phyloP scores from a whole-genome alignment of 2,329 filamentous ascomycete genomes.

The Monosporascus sp. region DNA sequence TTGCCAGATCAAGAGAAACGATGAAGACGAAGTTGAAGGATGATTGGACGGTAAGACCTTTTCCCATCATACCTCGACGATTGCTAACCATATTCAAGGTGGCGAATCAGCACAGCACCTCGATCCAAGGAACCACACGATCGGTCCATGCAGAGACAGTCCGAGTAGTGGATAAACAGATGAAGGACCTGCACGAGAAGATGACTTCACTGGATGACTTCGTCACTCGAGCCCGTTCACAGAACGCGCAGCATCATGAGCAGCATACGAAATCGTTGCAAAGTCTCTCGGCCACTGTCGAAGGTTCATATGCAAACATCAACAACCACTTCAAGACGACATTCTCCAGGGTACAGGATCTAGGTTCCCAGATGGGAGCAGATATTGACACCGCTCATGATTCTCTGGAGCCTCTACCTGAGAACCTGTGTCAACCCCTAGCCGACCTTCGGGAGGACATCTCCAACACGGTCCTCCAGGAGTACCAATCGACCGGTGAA shows the following conservation, averaged over 20 bases:
- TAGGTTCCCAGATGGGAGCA: slow-evolving; percentile 63
- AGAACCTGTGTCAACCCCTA: slow-evolving; percentile 63
- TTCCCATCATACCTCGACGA: not conserved
- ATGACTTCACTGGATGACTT: slow-evolving; percentile 90
- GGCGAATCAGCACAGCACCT: slow-evolving; percentile 74
- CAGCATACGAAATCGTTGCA: slow-evolving; percentile 63
- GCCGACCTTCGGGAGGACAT: slow-evolving; percentile 67
- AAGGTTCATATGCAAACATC: slow-evolving; percentile 67
- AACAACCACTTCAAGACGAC: slow-evolving; percentile 65
- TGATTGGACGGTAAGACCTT: slow-evolving; percentile 72
- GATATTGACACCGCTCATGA: slow-evolving; percentile 55
- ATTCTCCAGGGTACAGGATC: slow-evolving; percentile 59
- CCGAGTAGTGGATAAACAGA: slow-evolving; percentile 83
- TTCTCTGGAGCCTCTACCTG: slow-evolving; percentile 55
- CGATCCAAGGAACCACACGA: slow-evolving; percentile 76
- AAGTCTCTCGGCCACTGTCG: slow-evolving; percentile 61
- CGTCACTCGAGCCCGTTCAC: slow-evolving; percentile 71
- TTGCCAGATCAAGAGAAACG: slow-evolving; percentile 67
- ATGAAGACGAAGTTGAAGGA: slow-evolving; percentile 79
- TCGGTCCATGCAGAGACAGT: slow-evolving; percentile 89
- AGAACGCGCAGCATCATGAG: slow-evolving; percentile 74
- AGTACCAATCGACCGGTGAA: slow-evolving; percentile 79
- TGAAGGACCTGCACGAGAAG: slow-evolving; percentile 79
- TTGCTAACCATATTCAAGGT: slow-evolving; percentile 38
- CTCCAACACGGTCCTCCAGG: slow-evolving; percentile 57